Conservation (phyloP, 2,329 filamentous ascomycete genomes). For the Balansia obtecta region DNA sequence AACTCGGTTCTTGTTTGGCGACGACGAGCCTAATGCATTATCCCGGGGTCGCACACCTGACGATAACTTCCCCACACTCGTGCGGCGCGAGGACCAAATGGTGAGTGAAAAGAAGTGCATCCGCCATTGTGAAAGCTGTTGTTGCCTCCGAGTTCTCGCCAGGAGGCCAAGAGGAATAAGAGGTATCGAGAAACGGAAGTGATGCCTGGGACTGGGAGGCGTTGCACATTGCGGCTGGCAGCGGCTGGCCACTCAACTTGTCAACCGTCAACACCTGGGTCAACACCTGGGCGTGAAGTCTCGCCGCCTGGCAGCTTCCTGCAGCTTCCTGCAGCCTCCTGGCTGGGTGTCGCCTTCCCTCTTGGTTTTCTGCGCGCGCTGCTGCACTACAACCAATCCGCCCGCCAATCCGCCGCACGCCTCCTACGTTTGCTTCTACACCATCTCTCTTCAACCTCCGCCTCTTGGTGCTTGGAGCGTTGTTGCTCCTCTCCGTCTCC, state of each 20-base stretch:
- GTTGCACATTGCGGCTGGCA: background rate
- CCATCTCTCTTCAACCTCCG: background rate
- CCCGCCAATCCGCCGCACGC: no score
- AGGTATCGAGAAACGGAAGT: no score
- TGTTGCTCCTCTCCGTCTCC: background rate
- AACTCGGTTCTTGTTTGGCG: conserved; percentile 73
- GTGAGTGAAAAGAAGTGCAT: conserved; percentile 26
- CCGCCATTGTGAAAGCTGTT: background rate
- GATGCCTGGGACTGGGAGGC: background rate
- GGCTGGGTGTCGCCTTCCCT: background rate
- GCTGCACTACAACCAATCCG: no score
- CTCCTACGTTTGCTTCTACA: no score
- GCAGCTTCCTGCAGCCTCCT: no score
- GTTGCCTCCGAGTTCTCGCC: background rate
- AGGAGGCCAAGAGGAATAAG: background rate
- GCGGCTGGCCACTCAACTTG: conserved; percentile 1
- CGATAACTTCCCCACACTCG: conserved; percentile 77
- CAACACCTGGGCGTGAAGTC: background rate
- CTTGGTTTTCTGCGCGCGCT: background rate
- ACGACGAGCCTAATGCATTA: conserved; percentile 51
- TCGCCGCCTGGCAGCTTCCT: background rate
- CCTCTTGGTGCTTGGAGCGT: background rate
- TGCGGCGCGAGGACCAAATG: conserved; percentile 49
- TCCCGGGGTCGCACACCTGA: conserved; percentile 48
- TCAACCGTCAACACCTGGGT: conserved; percentile 1